phyloP scores from a whole-genome alignment of 1,284 basidiomycete genomes.

The Phenoliferia sp. region DNA sequence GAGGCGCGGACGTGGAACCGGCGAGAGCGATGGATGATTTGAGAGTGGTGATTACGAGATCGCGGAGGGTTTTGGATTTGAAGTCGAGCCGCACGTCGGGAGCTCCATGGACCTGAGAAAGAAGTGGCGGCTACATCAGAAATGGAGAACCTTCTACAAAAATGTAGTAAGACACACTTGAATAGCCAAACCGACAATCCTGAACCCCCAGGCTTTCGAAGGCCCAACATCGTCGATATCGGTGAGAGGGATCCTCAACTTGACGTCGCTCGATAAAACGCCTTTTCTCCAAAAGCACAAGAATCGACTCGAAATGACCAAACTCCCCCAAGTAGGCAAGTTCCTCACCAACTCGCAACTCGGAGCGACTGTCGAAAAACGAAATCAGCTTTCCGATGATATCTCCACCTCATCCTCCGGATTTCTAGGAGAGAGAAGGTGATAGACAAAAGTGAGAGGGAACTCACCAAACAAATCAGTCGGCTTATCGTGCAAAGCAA shows the following conservation, averaged over 20 bases:
- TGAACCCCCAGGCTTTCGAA: conserved; percentile 5
- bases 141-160: no score
- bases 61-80: background rate
- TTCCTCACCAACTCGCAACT: conserved; percentile 5
- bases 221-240: conserved; percentile 8
- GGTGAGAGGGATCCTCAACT: conserved; percentile 1
- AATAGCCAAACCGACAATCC: conserved; percentile 4
- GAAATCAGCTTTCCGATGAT: no score
- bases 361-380: background rate
- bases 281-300: conserved; percentile 9
- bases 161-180: conserved; percentile 4
- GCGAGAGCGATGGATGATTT: background rate
- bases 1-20: background rate
- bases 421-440: background rate
- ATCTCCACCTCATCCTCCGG: background rate
- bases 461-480: background rate
- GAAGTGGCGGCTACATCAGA: no score
- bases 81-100: conserved; percentile 11
- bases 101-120: conserved; percentile 7
- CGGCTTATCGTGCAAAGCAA: conserved; percentile 4
- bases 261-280: background rate
- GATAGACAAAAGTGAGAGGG: background rate
- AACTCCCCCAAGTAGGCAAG: conserved; percentile 4
- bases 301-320: background rate
- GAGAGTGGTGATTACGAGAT: conserved; percentile 5